Percentiles rank a stretch among this genome's conserved stretches.
phyloP scores from a whole-genome alignment of 2,329 filamentous ascomycete genomes.

The Epichloe sp. region DNA sequence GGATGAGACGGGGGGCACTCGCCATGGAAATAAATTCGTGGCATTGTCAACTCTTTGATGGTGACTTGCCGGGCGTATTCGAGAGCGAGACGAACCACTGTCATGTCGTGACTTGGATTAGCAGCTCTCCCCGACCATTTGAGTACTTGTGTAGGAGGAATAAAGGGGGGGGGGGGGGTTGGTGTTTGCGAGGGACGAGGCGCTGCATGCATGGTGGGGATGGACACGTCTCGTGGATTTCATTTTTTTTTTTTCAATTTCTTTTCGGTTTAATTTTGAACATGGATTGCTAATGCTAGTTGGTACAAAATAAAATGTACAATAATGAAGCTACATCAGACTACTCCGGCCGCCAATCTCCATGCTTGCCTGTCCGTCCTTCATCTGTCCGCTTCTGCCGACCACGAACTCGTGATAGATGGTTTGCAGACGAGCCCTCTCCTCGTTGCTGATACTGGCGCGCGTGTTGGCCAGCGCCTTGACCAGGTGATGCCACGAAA shows the following conservation, averaged over 20 bases:
- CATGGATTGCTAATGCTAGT: background rate
- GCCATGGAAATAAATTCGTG: no score
- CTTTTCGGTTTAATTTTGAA: background rate
- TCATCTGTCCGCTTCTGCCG: conserved; percentile 89
- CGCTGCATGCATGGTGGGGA: conserved; percentile 20
- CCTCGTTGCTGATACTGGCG: conserved; percentile 68
- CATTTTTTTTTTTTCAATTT: background rate
- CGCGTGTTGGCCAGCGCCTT: conserved; percentile 65
- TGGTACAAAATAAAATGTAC: conserved; percentile 1
- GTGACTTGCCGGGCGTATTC: no score
- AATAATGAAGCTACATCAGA: conserved; percentile 57
- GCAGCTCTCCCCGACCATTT: background rate
- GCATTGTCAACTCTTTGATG: no score
- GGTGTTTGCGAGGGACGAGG: conserved; percentile 28
- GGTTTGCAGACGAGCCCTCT: conserved; percentile 57
- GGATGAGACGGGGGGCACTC: no score
- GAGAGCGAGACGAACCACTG: no score
- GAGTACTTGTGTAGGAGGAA: conserved; percentile 19
- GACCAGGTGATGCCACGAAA: conserved; percentile 72
- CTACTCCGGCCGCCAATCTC: conserved; percentile 89
- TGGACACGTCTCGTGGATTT: background rate
- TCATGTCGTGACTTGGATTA: background rate
- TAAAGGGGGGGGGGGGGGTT: conserved; percentile 12
- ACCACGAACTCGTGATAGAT: conserved; percentile 93
- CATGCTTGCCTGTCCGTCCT: conserved; percentile 77